Base-by-base conservation (phyloP, 495 filamentous ascomycete species). In the Penicillium canescens region DNA sequence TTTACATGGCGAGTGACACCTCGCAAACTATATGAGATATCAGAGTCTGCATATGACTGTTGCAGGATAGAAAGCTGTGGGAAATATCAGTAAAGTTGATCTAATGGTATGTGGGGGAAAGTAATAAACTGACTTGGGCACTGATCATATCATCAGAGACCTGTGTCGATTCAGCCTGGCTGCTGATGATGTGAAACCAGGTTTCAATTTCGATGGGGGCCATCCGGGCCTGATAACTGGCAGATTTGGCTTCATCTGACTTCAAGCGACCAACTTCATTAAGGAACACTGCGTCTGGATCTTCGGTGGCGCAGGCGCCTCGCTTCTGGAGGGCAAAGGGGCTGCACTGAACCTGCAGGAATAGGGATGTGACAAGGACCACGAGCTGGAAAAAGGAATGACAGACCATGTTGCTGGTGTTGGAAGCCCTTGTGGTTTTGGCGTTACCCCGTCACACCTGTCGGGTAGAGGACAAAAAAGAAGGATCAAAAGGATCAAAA, bases 1-100 rank as follows among this genome's bases (percentile, higher is more conserved):
- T 88, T 90, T 58, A 90, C 77, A 11, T 86, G 87, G 53, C 87
- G 88, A 18, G 88, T 85, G 21, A 91, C 71, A 40, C 85, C 82
- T 60, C 84, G 74, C n/a, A 92, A 60, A 12, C 75, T 76, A 39
- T 89, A 84, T 6, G 78, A 59, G 35, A 82, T 80, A 18, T 61
- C 57, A 1, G 73, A 63, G 47, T 73, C 68, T 31, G 53, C 46
- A 50, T 80, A 82, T 21, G 77, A 70, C 12, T 65, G 42, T 63
- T 75, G 73, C 5, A 82, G 65, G 24, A 72, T 70, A 5, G 68
- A 64, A 42, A 76, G 24, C 75, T 81, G 33, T 12, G 21, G 24
- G 48, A 9, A 48, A 43, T 13, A 35, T 35, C 6, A 8, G 20
- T 55, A 26, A 33, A n/a, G 16, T 24, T 16, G 10, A 31, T 57